Evolutionary conservation across 352 stramenopile genomes (phyloP), one percentile per base, ranked within the genome.

Genomic region (Phytopythium mirpurense): DNA sequence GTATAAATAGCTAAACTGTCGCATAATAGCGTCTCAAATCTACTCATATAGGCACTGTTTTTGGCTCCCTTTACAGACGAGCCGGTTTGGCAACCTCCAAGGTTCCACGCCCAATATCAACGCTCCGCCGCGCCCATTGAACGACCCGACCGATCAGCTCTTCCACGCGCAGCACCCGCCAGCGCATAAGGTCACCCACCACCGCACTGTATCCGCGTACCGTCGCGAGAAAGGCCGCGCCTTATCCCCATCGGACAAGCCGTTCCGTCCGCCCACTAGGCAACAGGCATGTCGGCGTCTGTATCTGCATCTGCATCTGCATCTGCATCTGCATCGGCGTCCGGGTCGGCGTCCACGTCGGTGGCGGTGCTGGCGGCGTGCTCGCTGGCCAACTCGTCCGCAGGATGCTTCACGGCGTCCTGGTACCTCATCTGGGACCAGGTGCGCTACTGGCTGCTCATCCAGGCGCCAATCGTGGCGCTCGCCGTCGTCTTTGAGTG

Each of bases 401-500:
- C 69, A 0, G 62, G 55, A 14, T 94, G 84, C 63, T 94, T 83
- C 63, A 90, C 82, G 51, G 84, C 84, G 3, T 88, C 80, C 29
- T 94, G 84, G 84, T 80, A 77, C 58, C 74, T 94, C 53, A 69
- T 92, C 18, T 87, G 81, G 69, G 73, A 84, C 63, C 84, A 94
- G 59, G 57, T 92, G 19, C 82, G 78, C 50, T 86, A 81, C 50
- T 94, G 78, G 77, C 60, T 87, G 58, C 77, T 92, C 24, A 70
- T 91, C 35, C 84, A 94, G 58, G 50, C 79, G 44, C 79, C 84
- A 16, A 67, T 93, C 14, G 46, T 89, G 27, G 77, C 63, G 18
- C 35, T 90, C 51, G 87, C 81, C 12, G 69, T 92, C 53, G 67
- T 87, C 53, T 92, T 85, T 58, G 79, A 90, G 59, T 94, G 81